Base-by-base conservation (phyloP, 192 early-diverging fungal genomes). In the Backusella psychrophila region DNA sequence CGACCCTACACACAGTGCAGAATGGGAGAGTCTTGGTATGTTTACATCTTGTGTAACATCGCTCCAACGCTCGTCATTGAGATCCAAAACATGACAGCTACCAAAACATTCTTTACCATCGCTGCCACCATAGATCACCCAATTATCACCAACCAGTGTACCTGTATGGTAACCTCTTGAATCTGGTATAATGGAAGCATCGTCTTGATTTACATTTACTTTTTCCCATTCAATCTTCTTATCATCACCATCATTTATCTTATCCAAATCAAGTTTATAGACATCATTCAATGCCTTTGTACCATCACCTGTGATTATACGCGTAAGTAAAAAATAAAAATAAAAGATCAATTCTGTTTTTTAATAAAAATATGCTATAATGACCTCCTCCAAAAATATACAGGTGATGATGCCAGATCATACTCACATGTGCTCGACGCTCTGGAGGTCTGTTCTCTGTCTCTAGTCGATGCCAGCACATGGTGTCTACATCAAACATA, bases 131-230 rank as follows among this genome's bases (percentile, higher is more conserved):
- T 86, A 96, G 49, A 96, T 89, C 14, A 96, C 83, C 8, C 94
- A 85, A 66, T 94, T 93, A 69, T 88, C 87, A 23, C 90, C 90
- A 14, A 96, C 89, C 63, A 95, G 82, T 71, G 89, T 96, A 59
- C 89, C 89, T 17, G 94, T 93, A 77, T 96, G 95, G 83, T 96
- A 96, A 12, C 95, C 95, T 39, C 94, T 87, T 31, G 94, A 83
- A 34, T 87, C 86, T 14, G 94, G 94, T 15, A 84, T 76, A 19
- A n/a, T n/a, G 84, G 84, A 39, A 21, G 17, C n/a, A 6, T 53
- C 19, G 53, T 59, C 53, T 21, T 59, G n/a, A 6, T 59, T 26
- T 26, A 8, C 26, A 1, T 63, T 26, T 14, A 23, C 21, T 63
- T n/a, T 29, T 29, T 63, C 23, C 26, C 56, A 29, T 26, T 56